Conservation (phyloP, 1,139 yeast species). For the Saccharomycopsis hybrid region DNA sequence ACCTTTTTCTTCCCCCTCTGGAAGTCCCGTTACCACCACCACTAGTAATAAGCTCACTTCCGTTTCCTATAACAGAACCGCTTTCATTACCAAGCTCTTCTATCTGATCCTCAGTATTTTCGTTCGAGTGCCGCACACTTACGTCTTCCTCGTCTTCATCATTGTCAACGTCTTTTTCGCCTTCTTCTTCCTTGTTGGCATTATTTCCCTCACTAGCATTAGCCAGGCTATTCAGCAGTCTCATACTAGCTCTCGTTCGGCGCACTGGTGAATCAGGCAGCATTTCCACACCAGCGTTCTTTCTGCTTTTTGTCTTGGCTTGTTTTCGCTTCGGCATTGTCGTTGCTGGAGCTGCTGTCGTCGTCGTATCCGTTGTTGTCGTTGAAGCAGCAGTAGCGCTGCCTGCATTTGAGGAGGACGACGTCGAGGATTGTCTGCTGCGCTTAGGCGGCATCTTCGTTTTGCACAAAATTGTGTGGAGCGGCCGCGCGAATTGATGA, state of each 20-base stretch:
- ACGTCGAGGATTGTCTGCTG: not conserved
- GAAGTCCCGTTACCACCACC: not conserved
- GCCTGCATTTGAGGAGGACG: too few species aligned
- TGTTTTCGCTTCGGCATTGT: not conserved
- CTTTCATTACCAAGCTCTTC: not conserved
- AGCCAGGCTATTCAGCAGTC: not conserved
- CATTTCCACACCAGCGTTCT: not conserved
- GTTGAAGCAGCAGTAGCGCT: not conserved
- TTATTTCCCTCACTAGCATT: not conserved
- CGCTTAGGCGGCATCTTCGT: conserved; percentile 3
- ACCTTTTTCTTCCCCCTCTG: not conserved
- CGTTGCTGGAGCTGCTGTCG: not conserved
- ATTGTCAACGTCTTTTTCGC: not conserved
- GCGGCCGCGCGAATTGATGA: too few species aligned
- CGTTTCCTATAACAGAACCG: not conserved
- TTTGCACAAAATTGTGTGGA: not conserved
- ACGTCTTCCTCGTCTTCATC: not conserved
- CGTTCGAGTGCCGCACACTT: not conserved
- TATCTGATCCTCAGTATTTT: not conserved
- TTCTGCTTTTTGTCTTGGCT: not conserved
- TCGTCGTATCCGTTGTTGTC: not conserved
- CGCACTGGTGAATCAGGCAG: not conserved
- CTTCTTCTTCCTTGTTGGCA: not conserved
- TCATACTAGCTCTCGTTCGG: not conserved
- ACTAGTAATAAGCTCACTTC: not conserved